These are phyloP conservation scores for Cryphonectria parasitica DNA, from an alignment of 2,329 filamentous ascomycete species.

Conservation along the genomic window DNA sequence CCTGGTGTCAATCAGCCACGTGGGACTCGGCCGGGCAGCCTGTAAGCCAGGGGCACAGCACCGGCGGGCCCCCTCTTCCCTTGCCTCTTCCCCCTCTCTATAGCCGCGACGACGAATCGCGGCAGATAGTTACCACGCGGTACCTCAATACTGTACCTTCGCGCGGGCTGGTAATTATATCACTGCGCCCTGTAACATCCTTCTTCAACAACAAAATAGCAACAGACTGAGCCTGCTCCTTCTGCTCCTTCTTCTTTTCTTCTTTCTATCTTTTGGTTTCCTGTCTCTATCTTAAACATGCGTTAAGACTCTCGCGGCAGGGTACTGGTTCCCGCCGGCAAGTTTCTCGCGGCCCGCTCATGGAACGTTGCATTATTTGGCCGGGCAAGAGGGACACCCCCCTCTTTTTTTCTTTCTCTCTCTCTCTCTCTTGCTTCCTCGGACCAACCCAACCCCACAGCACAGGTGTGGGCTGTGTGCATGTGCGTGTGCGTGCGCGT, in stretches of 20 bases:
- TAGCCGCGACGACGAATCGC: too few relatives aligned
- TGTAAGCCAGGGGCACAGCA: slow-evolving; percentile 6
- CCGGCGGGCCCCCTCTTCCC: background rate
- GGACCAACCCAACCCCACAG: background rate
- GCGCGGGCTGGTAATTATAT: background rate
- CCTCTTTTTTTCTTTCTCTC: background rate
- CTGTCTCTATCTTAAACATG: too few relatives aligned
- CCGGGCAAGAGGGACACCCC: too few relatives aligned
- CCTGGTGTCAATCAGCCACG: background rate
- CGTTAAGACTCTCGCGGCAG: background rate
- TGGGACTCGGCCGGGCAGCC: background rate
- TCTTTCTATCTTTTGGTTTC: too few relatives aligned
- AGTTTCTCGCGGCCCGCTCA: background rate
- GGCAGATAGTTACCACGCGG: too few relatives aligned
- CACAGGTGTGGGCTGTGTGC: background rate
- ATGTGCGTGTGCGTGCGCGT: background rate
- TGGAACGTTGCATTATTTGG: slow-evolving; percentile 6
- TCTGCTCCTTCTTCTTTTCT: background rate
- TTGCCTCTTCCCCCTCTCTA: too few relatives aligned
- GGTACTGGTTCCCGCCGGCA: background rate
- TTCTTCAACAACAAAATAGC: background rate
- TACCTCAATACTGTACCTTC: background rate
- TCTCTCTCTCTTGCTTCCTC: too few relatives aligned
- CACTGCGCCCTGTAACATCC: background rate
- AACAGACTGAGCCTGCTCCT: background rate